Evolutionary conservation across 1,284 basidiomycete genomes (phyloP).

Genomic region (Tylopilus sp.): DNA sequence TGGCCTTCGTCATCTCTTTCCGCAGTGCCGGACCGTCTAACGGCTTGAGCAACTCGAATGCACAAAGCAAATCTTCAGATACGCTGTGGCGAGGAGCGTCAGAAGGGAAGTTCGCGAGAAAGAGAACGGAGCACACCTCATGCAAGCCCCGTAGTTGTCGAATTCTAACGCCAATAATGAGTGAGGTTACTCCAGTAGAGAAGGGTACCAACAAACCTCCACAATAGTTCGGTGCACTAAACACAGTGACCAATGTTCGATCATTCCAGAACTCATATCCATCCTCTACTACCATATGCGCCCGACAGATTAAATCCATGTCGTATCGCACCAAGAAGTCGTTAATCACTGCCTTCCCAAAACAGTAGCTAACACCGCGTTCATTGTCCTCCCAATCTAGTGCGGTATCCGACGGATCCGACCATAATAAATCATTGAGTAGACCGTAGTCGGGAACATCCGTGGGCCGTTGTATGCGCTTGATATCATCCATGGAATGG

Average conservation of each 20-base stretch:
- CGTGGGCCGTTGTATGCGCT: conserved; percentile 95
- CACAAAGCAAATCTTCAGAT: conserved; percentile 95
- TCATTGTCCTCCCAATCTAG: conserved; percentile 99
- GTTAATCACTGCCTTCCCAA: conserved; percentile 97
- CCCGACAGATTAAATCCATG: conserved; percentile 99
- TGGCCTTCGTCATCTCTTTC: conserved; percentile 99
- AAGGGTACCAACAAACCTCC: conserved; percentile 63
- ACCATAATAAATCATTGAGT: conserved; percentile 97
- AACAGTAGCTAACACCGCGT: conserved; percentile 99
- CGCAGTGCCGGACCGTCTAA: conserved; percentile 93
- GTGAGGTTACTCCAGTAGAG: conserved; percentile 12
- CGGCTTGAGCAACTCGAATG: conserved; percentile 96
- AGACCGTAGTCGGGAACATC: conserved; percentile 99
- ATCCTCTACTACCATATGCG: conserved; percentile 99
- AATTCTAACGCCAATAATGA: conserved; percentile 60
- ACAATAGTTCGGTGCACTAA: conserved; percentile 97
- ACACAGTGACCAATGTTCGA: conserved; percentile 95
- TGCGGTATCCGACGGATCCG: conserved; percentile 97
- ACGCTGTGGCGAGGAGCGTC: conserved; percentile 54
- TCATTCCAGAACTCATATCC: conserved; percentile 99
- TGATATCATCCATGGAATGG: conserved; percentile 98
- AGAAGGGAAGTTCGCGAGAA: conserved; percentile 8
- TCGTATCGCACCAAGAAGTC: conserved; percentile 92
- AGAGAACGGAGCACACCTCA: conserved; percentile 58
- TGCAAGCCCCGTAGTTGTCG: conserved; percentile 96